These are phyloP conservation scores for Debaryomyces psychrophilus DNA, from an alignment of 1,139 yeast species.

Conservation along the genomic window DNA sequence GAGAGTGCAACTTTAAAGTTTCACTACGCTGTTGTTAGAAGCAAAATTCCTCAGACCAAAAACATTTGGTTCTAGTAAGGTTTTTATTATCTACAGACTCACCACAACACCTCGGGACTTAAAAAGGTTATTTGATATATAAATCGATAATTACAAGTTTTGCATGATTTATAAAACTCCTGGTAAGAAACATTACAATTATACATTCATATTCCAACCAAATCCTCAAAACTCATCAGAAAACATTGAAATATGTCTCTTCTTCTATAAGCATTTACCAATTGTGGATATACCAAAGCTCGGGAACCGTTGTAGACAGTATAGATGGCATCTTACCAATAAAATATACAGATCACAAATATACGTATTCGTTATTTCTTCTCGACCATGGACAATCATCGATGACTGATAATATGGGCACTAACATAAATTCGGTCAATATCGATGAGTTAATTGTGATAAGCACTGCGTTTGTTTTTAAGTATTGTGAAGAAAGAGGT, in stretches of 20 bases:
- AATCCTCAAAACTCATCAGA: neutral
- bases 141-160: neutral
- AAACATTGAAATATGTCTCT: neutral
- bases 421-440: too few species aligned
- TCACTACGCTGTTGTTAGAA: slow-evolving; percentile 1
- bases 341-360: neutral
- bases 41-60: neutral
- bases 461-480: neutral
- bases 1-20: neutral
- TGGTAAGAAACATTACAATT: neutral
- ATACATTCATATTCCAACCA: neutral
- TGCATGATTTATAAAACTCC: neutral
- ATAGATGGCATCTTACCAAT: neutral
- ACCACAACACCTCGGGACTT: neutral
- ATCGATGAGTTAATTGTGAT: neutral
- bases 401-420: slow-evolving; percentile 5
- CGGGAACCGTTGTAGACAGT: neutral
- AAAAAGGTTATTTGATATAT: neutral
- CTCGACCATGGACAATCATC: neutral
- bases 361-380: neutral
- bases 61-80: neutral
- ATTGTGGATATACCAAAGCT: neutral
- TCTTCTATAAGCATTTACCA: neutral
- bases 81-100: neutral
- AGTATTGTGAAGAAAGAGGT: neutral